These are phyloP conservation scores for Colletotrichum orchidophilum DNA, from an alignment of 2,329 filamentous ascomycete genomes.

Conservation along the genomic window DNA sequence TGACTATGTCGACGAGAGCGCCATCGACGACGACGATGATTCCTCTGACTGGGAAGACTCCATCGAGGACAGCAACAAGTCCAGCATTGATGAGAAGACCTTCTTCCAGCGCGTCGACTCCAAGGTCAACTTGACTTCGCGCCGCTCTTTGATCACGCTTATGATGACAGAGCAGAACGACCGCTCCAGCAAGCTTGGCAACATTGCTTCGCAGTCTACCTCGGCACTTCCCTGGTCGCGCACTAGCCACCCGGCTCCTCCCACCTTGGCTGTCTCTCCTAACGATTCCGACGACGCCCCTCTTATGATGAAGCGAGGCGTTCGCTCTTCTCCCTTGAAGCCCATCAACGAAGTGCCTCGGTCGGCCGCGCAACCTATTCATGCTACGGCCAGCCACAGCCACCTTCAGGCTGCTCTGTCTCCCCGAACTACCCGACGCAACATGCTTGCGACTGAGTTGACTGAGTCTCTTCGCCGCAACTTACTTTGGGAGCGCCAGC, in stretches of 20 bases:
- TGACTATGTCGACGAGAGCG: slow-evolving; percentile 82
- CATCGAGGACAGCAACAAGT: slow-evolving; percentile 82
- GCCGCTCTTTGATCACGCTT: slow-evolving; percentile 88
- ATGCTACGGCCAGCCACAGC: slow-evolving; percentile 68
- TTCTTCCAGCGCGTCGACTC: slow-evolving; percentile 94
- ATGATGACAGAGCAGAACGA: slow-evolving; percentile 80
- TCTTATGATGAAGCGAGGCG: slow-evolving; percentile 71
- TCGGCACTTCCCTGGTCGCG: slow-evolving; percentile 74
- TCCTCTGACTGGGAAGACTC: slow-evolving; percentile 71
- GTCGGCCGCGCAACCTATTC: slow-evolving; percentile 79
- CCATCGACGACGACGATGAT: slow-evolving; percentile 78
- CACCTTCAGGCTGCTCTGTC: slow-evolving; percentile 81
- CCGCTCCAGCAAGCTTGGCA: slow-evolving; percentile 74
- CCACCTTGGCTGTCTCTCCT: slow-evolving; percentile 58
- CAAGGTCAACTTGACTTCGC: slow-evolving; percentile 82
- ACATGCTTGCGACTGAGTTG: slow-evolving; percentile 95
- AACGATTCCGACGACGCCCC: slow-evolving; percentile 71
- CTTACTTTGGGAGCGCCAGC: slow-evolving; percentile 93
- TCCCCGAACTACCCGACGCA: slow-evolving; percentile 88
- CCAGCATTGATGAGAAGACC: slow-evolving; percentile 81
- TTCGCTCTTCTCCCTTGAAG: slow-evolving; percentile 58
- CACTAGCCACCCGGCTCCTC: slow-evolving; percentile 51
- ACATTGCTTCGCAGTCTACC: slow-evolving; percentile 73
- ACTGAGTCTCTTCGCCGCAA: slow-evolving; percentile 93
- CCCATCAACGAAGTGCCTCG: slow-evolving; percentile 72